These are phyloP conservation scores for Amanita rimosa DNA, from an alignment of 768 basidiomycete genomes.

Conservation along the genomic window DNA sequence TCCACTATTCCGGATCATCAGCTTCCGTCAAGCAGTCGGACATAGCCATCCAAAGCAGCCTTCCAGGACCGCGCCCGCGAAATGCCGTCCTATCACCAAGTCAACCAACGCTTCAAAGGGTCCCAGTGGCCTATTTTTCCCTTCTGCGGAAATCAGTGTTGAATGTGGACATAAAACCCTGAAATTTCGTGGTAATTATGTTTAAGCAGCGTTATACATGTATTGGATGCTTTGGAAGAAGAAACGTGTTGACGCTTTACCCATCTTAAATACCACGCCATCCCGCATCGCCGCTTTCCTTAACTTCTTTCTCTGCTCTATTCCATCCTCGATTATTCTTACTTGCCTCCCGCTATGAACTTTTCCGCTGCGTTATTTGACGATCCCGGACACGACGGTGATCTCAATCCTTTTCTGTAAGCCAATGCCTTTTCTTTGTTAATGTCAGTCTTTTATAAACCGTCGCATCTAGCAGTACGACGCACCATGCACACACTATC, in stretches of 20 bases:
- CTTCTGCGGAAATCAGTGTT: not conserved
- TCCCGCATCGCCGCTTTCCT: not conserved
- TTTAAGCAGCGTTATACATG: not conserved
- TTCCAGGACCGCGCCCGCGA: not conserved
- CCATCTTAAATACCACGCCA: not conserved
- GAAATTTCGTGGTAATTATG: not conserved
- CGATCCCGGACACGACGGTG: not conserved
- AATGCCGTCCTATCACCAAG: not conserved
- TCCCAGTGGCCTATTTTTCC: not conserved
- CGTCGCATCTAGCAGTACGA: not conserved
- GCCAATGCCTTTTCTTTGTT: not conserved
- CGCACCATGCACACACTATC: not conserved
- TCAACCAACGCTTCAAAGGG: not conserved
- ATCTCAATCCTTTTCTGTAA: not conserved
- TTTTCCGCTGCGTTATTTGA: not conserved
- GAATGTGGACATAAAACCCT: not conserved
- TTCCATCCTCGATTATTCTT: not conserved
- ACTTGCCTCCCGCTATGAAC: not conserved
- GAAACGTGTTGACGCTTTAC: not conserved
- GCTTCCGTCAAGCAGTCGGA: not conserved
- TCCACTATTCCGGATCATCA: not conserved
- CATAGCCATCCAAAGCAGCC: not conserved
- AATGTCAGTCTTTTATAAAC: not conserved
- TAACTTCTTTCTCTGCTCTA: not conserved
- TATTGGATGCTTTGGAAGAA: not conserved